Percentiles rank a stretch among this genome's conserved stretches.
These are phyloP conservation scores for Cyberlindnera mississippiensis DNA, from an alignment of 805 yeast species.

Conservation along the genomic window DNA sequence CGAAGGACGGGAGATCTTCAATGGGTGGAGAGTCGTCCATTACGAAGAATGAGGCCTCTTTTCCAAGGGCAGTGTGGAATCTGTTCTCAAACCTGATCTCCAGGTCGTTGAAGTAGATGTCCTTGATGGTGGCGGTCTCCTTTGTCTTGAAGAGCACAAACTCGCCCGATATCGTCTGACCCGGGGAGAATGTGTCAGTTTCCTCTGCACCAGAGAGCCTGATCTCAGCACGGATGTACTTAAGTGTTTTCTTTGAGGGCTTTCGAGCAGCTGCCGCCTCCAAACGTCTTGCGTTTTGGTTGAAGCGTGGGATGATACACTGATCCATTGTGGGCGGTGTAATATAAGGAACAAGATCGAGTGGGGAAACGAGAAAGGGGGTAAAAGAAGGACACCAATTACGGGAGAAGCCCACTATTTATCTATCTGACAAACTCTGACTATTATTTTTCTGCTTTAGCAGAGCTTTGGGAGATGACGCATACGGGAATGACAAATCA, in stretches of 20 bases:
- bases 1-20: conserved; percentile 7
- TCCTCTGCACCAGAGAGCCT: conserved; percentile 1
- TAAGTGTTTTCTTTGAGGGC: conserved; percentile 19
- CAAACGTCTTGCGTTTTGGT: conserved; percentile 7
- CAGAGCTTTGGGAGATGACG: too few species aligned
- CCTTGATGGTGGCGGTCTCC: conserved; percentile 9
- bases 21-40: conserved; percentile 18
- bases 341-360: not conserved
- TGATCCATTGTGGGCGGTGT: conserved; percentile 7
- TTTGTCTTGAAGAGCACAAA: conserved; percentile 10
- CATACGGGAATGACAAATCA: too few species aligned
- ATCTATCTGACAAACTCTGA: too few species aligned
- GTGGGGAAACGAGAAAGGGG: not conserved
- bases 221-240: conserved; percentile 16
- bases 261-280: conserved; percentile 9
- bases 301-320: conserved; percentile 12
- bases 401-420: too few species aligned
- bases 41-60: conserved; percentile 12
- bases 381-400: too few species aligned
- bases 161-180: conserved; percentile 18
- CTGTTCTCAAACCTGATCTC: conserved; percentile 19
- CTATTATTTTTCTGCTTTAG: too few species aligned
- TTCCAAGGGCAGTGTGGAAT: conserved; percentile 10
- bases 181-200: conserved; percentile 15
- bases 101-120: conserved; percentile 20